Evolutionary conservation across 1,284 basidiomycete genomes (phyloP), one percentile per base, ranked within the genome.

Genomic region (Somion occarium): DNA sequence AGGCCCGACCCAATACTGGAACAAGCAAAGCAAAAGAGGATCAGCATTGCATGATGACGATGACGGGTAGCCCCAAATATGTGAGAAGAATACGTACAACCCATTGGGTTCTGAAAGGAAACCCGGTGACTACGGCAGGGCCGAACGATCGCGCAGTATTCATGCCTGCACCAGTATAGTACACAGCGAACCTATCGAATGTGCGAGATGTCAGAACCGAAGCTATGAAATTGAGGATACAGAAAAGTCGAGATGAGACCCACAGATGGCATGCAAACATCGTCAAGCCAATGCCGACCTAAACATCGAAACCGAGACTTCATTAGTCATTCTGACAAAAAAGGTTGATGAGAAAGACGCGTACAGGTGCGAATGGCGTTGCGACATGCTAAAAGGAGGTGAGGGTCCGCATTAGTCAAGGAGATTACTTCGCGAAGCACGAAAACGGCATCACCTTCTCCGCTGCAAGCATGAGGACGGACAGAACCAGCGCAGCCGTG

Each of bases 141-240:
- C 87, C 88, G 63, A 90, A 89, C 0, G 86, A 70, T 56, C 88
- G 77, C 12, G 88, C 88, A 1, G 85, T 83, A 62, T 90, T 91
- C 76, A 82, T 78, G 13, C 72, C 73, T 11, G 76, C 80, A 3
- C 82, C 80, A 0, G 80, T 83, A 59, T 77, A 84, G 54, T 69
- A 74, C 2, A 80, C 73, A 0, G 77, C 74, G 56, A 65, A 70
- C 20, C 65, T 66, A 38, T 3, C 11, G 3, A 46, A 13, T 26
- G 44, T 9, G 44, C 20, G 26, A 34, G 12, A 27, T n/a, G 45
- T 27, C 15, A 34, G 45, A n/a, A 34, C 15, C 30, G 15, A 34
- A 34, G 43, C 23, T 13, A 24, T n/a, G 39, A 9, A n/a, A 42
- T n/a, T 22, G 18, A 42, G 18, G 39, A 34, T 7, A 15, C 7